Evolutionary conservation across 2,329 filamentous ascomycete genomes (phyloP).

Genomic region (Penicillium corylophilum): DNA sequence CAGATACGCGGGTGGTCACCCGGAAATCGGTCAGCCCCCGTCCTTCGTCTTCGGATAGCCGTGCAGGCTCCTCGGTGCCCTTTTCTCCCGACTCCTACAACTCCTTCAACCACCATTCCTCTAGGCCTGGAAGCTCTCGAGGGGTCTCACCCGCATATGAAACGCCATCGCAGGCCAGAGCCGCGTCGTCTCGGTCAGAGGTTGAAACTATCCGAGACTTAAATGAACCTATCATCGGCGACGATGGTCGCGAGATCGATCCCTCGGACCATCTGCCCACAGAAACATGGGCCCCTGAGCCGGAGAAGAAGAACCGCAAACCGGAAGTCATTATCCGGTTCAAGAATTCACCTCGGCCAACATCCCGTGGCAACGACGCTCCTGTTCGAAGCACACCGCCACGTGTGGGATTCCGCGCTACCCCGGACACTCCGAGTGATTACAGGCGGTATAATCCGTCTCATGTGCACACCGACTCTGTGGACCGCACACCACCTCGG

Average conservation of each 20-base stretch:
- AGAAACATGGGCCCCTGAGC: conserved; percentile 66
- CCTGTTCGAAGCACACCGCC: conserved; percentile 16
- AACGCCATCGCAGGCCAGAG: conserved; percentile 40
- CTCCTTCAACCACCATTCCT: conserved; percentile 53
- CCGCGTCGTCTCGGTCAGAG: conserved; percentile 39
- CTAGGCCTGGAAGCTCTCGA: conserved; percentile 31
- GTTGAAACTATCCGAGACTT: conserved; percentile 41
- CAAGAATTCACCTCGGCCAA: conserved; percentile 37
- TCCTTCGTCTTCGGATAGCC: conserved; percentile 45
- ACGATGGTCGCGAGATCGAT: conserved; percentile 64
- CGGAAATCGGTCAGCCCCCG: conserved; percentile 61
- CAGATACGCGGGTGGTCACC: conserved; percentile 42
- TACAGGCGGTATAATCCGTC: conserved; percentile 16
- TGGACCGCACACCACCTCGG: conserved; percentile 26
- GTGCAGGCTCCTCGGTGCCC: conserved; percentile 48
- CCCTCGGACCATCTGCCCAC: conserved; percentile 65
- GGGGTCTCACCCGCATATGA: conserved; percentile 39
- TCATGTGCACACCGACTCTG: conserved; percentile 15
- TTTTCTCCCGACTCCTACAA: conserved; percentile 64
- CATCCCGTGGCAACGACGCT: conserved; percentile 21
- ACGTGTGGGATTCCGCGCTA: conserved; percentile 24
- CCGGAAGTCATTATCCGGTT: conserved; percentile 51
- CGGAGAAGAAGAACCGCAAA: conserved; percentile 56
- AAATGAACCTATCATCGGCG: conserved; percentile 60
- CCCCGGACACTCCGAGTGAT: conserved; percentile 13